Evolutionary conservation across 2,329 filamentous ascomycete genomes (phyloP), one percentile per base, ranked within the genome.

Genomic region (Arthrobotrys sinensis): DNA sequence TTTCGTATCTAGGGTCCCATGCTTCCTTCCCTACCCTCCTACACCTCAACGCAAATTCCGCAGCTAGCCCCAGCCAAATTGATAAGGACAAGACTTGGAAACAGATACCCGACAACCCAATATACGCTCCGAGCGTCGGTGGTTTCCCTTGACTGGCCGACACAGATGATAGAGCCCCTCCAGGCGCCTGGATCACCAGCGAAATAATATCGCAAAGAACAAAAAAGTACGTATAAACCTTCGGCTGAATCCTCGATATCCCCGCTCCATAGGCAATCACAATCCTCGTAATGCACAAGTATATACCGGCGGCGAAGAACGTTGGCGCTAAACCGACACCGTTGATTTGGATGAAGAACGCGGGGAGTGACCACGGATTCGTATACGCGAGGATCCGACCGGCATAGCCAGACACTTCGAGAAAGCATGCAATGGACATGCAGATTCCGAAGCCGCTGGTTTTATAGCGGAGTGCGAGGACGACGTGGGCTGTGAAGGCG

Each of bases 321-420:
- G 90, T 90, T 0, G 91, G 90, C 0, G 86, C 90, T 75, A 91
- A 87, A 4, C 90, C 91, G 69, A 92, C 85, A 80, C 87, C 89
- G 82, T 88, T 86, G 43, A 90, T 87, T 82, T 91, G 89, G 40
- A 90, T 87, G 71, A 88, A 82, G 82, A 88, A 88, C 40, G 69
- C 80, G 21, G 80, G 79, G 3, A 79, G 76, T 12, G 81, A 81
- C 85, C 86, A 91, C 2, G 86, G 86, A 81, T 91, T 87, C 36
- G 86, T 63, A 82, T 87, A 87, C 81, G 89, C 87, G 81, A 88
- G 84, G 36, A 91, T 84, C 4, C 90, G 86, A 1, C 88, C 90
- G 0, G 82, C 83, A 80, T 92, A 91, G 7, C 90, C 90, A 19
- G 90, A 80, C 14, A 90, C 48, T 45, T 78, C 75, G 24, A 82